These are phyloP conservation scores for Sporothrix curviconia DNA, from an alignment of 2,329 filamentous ascomycete genomes.

Conservation along the genomic window DNA sequence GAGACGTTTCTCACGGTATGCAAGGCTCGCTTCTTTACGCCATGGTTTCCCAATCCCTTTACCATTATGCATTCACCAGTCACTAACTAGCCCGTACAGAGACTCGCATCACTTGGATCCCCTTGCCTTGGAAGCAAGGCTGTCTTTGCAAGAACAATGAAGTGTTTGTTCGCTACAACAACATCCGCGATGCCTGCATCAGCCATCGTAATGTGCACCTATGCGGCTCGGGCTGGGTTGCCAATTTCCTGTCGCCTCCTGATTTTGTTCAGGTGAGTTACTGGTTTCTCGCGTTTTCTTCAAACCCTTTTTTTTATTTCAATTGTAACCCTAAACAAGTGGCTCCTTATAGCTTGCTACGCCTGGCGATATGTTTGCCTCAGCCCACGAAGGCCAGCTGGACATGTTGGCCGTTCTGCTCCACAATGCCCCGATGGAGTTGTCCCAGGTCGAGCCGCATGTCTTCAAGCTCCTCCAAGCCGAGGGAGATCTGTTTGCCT, in stretches of 20 bases:
- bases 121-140: conserved; percentile 33
- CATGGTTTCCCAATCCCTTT: too few species aligned
- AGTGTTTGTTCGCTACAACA: conserved; percentile 50
- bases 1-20: conserved; percentile 41
- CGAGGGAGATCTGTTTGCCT: conserved; percentile 48
- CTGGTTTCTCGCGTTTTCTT: background rate
- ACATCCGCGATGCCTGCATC: conserved; percentile 53
- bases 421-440: conserved; percentile 16
- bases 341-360: conserved; percentile 28
- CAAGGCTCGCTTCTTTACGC: background rate
- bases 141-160: conserved; percentile 33
- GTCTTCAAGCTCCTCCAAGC: conserved; percentile 36
- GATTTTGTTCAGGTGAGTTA: conserved; percentile 37
- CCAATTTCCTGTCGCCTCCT: conserved; percentile 37
- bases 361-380: conserved; percentile 25
- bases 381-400: conserved; percentile 50
- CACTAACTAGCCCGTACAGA: conserved; percentile 29
- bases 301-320: background rate
- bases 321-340: too few species aligned
- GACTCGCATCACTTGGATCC: conserved; percentile 31
- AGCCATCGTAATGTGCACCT: conserved; percentile 41
- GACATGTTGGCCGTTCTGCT: conserved; percentile 37
- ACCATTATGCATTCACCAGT: background rate
- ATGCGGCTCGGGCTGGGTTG: conserved; percentile 40
- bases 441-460: conserved; percentile 30